Evolutionary conservation across 2,329 filamentous ascomycete genomes (phyloP), one percentile per base, ranked within the genome.

Genomic region (Microsporum ferrugineum): DNA sequence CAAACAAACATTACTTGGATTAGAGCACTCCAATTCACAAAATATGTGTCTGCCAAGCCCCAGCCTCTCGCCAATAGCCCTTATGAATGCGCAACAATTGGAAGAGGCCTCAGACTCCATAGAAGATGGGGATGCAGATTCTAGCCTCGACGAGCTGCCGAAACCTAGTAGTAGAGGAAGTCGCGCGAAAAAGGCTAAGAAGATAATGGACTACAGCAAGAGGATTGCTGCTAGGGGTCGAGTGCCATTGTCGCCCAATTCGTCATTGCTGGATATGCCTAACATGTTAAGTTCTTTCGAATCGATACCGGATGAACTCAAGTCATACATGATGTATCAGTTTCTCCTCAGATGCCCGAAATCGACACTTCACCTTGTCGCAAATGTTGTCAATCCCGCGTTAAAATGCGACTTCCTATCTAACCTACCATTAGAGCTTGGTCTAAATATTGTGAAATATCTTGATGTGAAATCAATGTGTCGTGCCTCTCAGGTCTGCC

Each of bases 291-390:
- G 96, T 67, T 86, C 86, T 1, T 99, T 97, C 68, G 92, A 97
- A 71, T 83, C 88, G 5, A 88, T 99, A 81, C 91, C 92, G 1
- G 84, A 88, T 51, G 88, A 94, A 68, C 85, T 99, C 82, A 94
- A 99, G 75, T 88, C 88, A 0, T 95, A 95, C 71, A 87, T 99
- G 76, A 95, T 99, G 85, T 97, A 95, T 71, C 92, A 99, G 71
- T 84, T 99, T 60, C 81, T 99, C 31, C 87, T 89, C 61, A 83
- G 94, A 55, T 97, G 91, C 70, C 84, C 90, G 4, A 88, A 95
- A 66, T 87, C 90, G 47, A 96, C 91, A 0, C 79, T 99, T 3
- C 90, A 94, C 69, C 86, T 95, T 60, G 87, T 99, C 60, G 91
- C 92, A 39, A 86, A 91, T 66, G 86, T 91, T 12, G 91, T 99